phyloP scores from a whole-genome alignment of 2,329 filamentous ascomycete genomes.

The Clarireedia sp. region DNA sequence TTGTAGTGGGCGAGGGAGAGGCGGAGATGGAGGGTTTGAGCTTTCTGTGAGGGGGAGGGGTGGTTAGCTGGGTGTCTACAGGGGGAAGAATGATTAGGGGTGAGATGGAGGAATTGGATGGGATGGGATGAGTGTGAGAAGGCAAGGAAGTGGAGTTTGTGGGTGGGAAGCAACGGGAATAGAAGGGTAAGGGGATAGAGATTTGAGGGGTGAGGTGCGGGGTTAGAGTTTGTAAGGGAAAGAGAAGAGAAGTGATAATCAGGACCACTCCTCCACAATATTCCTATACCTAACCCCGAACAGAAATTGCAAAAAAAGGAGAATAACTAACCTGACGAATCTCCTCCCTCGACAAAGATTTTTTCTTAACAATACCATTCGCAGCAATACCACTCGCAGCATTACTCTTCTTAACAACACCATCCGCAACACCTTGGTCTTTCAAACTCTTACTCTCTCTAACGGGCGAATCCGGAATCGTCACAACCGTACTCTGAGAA shows the following conservation, averaged over 20 bases:
- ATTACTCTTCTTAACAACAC: neutral
- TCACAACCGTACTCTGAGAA: neutral
- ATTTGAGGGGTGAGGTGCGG: no score
- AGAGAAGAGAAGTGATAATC: no score
- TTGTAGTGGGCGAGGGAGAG: conserved; percentile 68
- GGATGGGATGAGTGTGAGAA: no score
- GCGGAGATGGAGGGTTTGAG: conserved; percentile 58
- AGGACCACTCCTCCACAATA: no score
- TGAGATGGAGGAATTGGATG: no score
- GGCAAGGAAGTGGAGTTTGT: no score
- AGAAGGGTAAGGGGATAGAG: no score
- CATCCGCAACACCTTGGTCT: no score
- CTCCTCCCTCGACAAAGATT: neutral
- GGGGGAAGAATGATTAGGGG: neutral
- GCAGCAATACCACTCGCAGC: neutral
- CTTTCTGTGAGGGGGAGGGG: conserved; percentile 39
- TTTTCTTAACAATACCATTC: neutral
- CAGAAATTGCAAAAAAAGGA: neutral
- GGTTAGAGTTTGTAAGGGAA: no score
- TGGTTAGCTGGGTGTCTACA: neutral
- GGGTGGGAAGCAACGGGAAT: no score
- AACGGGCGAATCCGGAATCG: neutral
- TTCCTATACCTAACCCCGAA: no score
- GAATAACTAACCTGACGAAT: neutral
- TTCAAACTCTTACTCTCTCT: no score